Conservation (phyloP, 2,329 filamentous ascomycete genomes). For the Furcasterigmium sp. region DNA sequence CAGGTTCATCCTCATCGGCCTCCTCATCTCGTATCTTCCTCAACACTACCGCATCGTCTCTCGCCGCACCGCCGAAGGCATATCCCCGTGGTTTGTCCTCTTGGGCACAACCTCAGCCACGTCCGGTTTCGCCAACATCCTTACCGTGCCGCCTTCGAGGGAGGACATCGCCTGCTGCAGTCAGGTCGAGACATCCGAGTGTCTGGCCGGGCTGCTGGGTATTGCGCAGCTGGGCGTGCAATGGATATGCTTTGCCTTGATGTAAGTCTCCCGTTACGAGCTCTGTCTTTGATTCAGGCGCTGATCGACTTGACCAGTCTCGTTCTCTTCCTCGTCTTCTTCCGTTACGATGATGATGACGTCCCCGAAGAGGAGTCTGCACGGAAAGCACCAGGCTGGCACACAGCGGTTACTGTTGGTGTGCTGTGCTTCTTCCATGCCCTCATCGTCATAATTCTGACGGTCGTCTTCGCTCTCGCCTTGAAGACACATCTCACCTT, state of each 20-base stretch:
- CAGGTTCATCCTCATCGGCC: slow-evolving; percentile 75
- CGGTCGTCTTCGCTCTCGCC: slow-evolving; percentile 60
- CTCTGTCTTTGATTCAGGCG: neutral
- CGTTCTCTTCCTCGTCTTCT: slow-evolving; percentile 91
- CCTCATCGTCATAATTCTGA: slow-evolving; percentile 63
- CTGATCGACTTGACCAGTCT: slow-evolving; percentile 49
- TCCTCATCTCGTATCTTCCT: slow-evolving; percentile 88
- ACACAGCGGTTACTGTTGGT: slow-evolving; percentile 73
- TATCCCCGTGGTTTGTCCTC: slow-evolving; percentile 91
- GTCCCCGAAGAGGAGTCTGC: slow-evolving; percentile 43
- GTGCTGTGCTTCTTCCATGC: slow-evolving; percentile 70
- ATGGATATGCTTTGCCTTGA: slow-evolving; percentile 86
- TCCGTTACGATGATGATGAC: slow-evolving; percentile 59
- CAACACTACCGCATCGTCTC: slow-evolving; percentile 90
- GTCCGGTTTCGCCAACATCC: slow-evolving; percentile 85
- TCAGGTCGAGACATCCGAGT: slow-evolving; percentile 75
- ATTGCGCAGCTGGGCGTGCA: slow-evolving; percentile 89
- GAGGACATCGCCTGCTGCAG: slow-evolving; percentile 82
- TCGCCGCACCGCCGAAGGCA: slow-evolving; percentile 82
- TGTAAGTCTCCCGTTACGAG: slow-evolving; percentile 52
- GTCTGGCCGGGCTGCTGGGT: slow-evolving; percentile 78
- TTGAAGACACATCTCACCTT: slow-evolving; percentile 58
- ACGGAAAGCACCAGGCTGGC: slow-evolving; percentile 60
- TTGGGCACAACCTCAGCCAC: slow-evolving; percentile 90
- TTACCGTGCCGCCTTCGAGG: slow-evolving; percentile 78